Base-by-base conservation (phyloP, 1,139 yeast genomes). In the Taiozyma onychis region DNA sequence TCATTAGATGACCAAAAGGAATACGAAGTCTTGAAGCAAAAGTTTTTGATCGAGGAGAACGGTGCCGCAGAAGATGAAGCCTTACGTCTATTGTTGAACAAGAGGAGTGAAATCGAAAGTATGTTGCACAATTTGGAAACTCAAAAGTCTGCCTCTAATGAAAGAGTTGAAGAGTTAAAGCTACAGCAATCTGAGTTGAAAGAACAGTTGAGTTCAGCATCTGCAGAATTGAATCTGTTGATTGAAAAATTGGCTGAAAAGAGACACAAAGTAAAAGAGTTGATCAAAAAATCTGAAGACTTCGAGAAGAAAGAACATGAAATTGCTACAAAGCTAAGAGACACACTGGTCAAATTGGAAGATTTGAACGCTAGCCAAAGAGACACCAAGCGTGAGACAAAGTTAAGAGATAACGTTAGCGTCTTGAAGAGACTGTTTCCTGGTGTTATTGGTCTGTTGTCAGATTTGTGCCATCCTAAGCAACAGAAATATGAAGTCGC, bases 391-490 rank as follows among this genome's bases (percentile, higher is more conserved):
- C 80, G 80, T 53, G 96, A 88, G 57, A 75, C 78, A 52, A 79
- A 76, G 57, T 69, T 86, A 47, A 75, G 91, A 52, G 96, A 89
- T 58, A 88, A 85, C 58, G 83, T 88, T 3, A 69, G 82, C 0
- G 76, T 81, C 54, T 69, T 91, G 50, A 85, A 81, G 59, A 78
- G 88, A 60, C 69, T 85, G 27, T 80, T 88, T 55, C 95, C 97
- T 0, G 87, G 95, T 3, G 93, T 91, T 9, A 80, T 78, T 57
- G 97, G 97, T 1, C 68, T 88, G 27, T 81, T 91, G 2, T 78
- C 82, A 56, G 97, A 90, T 59, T 71, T 93, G 39, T 86, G 95
- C 45, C 80, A 82, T 50, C 97, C 98, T 10, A 76, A 82, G 26
- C 88, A 86, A 59, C 82, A 80, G 51, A 85, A 80, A 60, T 91